Evolutionary conservation across 768 basidiomycete genomes (phyloP).

Genomic region (Panaeolus cyanescens): DNA sequence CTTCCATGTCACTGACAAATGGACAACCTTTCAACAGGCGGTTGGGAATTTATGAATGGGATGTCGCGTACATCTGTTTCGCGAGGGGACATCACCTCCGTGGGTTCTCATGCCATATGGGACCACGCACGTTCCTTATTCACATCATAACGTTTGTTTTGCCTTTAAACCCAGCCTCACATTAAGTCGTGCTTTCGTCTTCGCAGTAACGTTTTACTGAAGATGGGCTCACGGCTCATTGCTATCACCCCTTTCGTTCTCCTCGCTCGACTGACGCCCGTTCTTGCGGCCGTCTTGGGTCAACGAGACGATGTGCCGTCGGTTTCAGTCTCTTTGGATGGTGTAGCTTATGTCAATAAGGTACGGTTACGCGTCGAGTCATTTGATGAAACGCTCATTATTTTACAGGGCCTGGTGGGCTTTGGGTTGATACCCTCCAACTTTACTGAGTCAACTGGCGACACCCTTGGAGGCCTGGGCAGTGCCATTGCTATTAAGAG

Average conservation of each 20-base stretch:
- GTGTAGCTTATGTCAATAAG: conserved; percentile 44
- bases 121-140: neutral
- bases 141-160: neutral
- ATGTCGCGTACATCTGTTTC: neutral
- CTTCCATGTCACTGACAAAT: neutral
- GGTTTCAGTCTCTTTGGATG: conserved; percentile 30
- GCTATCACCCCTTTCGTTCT: neutral
- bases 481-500: conserved; percentile 51
- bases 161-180: neutral
- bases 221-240: neutral
- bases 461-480: conserved; percentile 55
- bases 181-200: neutral
- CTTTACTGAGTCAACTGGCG: conserved; percentile 45
- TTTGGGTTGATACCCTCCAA: conserved; percentile 53
- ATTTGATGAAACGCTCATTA: neutral
- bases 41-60: neutral
- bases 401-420: conserved; percentile 43
- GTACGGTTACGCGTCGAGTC: conserved; percentile 6
- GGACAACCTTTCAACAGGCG: neutral
- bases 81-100: neutral
- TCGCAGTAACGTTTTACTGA: neutral
- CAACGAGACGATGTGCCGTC: neutral
- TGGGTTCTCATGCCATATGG: neutral
- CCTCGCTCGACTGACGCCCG: neutral
- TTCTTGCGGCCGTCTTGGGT: neutral